A percentile compares a stretch with the other conserved stretches of the same genome.
Evolutionary conservation across 805 yeast genomes (phyloP).

Genomic region (Kodamaea kakaduensis): DNA sequence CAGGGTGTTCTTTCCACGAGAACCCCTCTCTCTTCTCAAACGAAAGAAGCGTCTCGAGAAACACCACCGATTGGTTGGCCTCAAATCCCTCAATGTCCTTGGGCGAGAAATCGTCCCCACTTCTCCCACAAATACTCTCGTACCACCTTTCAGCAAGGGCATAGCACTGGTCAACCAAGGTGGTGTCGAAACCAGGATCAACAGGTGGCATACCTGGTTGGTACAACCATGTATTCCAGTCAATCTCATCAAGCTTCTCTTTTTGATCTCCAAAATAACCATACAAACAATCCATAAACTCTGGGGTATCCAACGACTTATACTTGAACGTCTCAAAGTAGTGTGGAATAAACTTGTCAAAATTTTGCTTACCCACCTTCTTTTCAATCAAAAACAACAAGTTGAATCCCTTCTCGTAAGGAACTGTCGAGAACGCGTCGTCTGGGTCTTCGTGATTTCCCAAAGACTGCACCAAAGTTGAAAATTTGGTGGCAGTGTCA

Average conservation of each 20-base stretch:
- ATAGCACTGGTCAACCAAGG: slow-evolving; percentile 70
- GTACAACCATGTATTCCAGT: slow-evolving; percentile 83
- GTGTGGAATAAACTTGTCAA: slow-evolving; percentile 76
- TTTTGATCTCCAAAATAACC: slow-evolving; percentile 53
- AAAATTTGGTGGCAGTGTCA: slow-evolving; percentile 45
- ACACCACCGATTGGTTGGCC: slow-evolving; percentile 75
- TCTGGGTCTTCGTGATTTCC: slow-evolving; percentile 48
- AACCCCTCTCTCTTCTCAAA: slow-evolving; percentile 40
- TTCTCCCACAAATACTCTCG: slow-evolving; percentile 14
- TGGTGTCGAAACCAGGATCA: slow-evolving; percentile 74
- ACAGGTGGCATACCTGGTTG: slow-evolving; percentile 83
- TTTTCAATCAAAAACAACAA: slow-evolving; percentile 67
- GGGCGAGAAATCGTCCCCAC: slow-evolving; percentile 32
- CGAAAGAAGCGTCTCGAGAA: slow-evolving; percentile 63
- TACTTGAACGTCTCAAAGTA: slow-evolving; percentile 70
- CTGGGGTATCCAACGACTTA: slow-evolving; percentile 73
- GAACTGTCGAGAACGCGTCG: slow-evolving; percentile 30
- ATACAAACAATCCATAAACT: slow-evolving; percentile 72
- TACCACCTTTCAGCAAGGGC: slow-evolving; percentile 66
- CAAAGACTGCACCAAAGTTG: slow-evolving; percentile 67
- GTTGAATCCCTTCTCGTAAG: slow-evolving; percentile 35
- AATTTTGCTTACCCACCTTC: slow-evolving; percentile 52
- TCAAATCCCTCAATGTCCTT: slow-evolving; percentile 55
- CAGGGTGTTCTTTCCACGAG: slow-evolving; percentile 35
- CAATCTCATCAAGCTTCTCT: slow-evolving; percentile 59